Evolutionary conservation across 371 early-diverging fungal genomes (phyloP), one percentile per base, ranked within the genome.

Genomic region (Syncephalis fuscata): DNA sequence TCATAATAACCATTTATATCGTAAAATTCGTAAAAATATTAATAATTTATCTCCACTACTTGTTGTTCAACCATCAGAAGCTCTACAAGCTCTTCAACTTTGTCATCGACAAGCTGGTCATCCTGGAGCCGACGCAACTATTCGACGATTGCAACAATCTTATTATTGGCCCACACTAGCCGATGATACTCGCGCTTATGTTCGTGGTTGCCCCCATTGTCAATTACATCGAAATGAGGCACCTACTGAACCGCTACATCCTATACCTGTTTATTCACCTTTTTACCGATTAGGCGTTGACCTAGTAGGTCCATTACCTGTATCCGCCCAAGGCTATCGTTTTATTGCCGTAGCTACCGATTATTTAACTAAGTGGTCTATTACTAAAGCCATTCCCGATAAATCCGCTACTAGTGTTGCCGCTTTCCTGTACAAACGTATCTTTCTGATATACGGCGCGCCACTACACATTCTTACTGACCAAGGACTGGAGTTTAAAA

Each of bases 321-420:
- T 32, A 3, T 57, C 59, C 0, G 16, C 42, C 8, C 2, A 38
- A 0, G 59, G 58, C 1, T 68, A 70, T 48, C 53, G 36, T 2
- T 67, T 56, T 56, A 65, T 74, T 4, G 22, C 71, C 0, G 55
- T 61, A 0, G 70, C 66, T 3, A 59, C 66, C 26, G 74, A 74
- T 37, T 49, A 62, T 38, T 47, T 53, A 0, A 66, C 67, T 0
- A 54, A 55, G 38, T 70, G 69, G 67, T 55, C 61, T 0, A 44
- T 65, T 10, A 66, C 68, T 0, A 48, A n/a, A 16, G 64, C 70
- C 2, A 17, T 66, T n/a, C 52, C 49, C 3, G 44, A 46, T 8
- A 55, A 60, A 0, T 48, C 55, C 1, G 57, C 53, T 14, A 44
- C 49, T 2, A 50, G 52, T 0, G 58, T 65, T 3, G 62, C 59